Evolutionary conservation across 2,329 filamentous ascomycete species (phyloP), one percentile per base, ranked within the genome.

Genomic region (Bipolaris zeicola): DNA sequence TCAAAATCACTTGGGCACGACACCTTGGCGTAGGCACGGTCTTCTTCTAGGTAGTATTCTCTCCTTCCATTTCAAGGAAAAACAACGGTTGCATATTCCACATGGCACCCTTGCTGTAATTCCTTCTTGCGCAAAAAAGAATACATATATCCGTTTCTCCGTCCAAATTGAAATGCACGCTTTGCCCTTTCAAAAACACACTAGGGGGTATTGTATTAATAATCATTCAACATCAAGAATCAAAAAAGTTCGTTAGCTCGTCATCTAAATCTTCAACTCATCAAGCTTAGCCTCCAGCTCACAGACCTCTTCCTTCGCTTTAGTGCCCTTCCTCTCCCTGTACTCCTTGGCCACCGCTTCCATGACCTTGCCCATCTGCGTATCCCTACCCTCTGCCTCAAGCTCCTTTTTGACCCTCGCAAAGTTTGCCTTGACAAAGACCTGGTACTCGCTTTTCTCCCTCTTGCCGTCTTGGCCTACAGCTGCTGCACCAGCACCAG

Each of bases 351-450:
- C 88, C 56, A 93, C 80, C 37, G 85, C 79, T 67, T 81, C 83
- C 89, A 92, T 90, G 10, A 92, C 82, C 54, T 87, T 85, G 66
- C 87, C 89, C 71, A 75, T 73, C 55, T 64, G 60, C 20, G 62
- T 54, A 62, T 81, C 84, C 38, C 74, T 79, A 0, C 82, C 85
- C 63, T 87, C 82, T 58, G 83, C 81, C 55, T 76, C 79, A 74
- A 71, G 57, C 49, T 57, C 62, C 50, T 51, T 61, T 60, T 75
- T 75, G 0, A 75, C 78, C 31, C 78, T 74, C 51, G 79, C 82
- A 81, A 91, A 91, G 68, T 93, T 83, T 67, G 84, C 82, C 77
- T 88, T 90, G 61, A 93, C 79, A 69, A 84, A 87, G 2, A 75
- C 61, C 61, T 86, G 83, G 75, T 86, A 87, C 54, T 82, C 83